Conservation (phyloP, 2,329 filamentous ascomycete species). For the Fusarium foetens region DNA sequence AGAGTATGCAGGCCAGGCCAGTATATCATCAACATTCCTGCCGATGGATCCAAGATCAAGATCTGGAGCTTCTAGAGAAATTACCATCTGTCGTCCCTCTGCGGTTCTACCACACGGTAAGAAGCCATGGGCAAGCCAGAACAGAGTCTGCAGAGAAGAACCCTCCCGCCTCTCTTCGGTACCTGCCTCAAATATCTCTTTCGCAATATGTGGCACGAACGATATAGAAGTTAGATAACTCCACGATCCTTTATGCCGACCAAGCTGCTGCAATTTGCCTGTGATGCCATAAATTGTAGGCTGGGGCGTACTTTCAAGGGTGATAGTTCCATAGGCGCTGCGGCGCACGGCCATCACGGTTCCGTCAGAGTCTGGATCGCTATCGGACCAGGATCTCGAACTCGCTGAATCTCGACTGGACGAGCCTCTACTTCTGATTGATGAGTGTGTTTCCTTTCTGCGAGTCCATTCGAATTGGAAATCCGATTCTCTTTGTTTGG, state of each 20-base stretch:
- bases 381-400: neutral
- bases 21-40: accelerated
- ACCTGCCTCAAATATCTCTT: neutral
- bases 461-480: neutral
- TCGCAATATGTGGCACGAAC: neutral
- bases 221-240: neutral
- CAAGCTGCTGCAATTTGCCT: neutral
- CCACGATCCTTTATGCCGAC: neutral
- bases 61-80: accelerated
- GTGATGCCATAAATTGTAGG: neutral
- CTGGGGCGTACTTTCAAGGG: accelerated
- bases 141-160: neutral
- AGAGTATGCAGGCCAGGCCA: neutral
- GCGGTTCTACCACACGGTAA: accelerated
- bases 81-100: neutral
- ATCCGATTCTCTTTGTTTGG: accelerated
- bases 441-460: accelerated
- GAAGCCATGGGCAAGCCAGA: neutral
- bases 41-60: accelerated
- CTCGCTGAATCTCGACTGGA: accelerated
- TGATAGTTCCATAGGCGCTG: neutral
- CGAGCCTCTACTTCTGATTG: accelerated
- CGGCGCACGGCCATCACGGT: neutral
- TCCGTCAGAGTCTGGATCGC: neutral
- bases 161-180: accelerated